Conservation (phyloP, 139 green algal genomes). For the Chlamydomonas applanata region DNA sequence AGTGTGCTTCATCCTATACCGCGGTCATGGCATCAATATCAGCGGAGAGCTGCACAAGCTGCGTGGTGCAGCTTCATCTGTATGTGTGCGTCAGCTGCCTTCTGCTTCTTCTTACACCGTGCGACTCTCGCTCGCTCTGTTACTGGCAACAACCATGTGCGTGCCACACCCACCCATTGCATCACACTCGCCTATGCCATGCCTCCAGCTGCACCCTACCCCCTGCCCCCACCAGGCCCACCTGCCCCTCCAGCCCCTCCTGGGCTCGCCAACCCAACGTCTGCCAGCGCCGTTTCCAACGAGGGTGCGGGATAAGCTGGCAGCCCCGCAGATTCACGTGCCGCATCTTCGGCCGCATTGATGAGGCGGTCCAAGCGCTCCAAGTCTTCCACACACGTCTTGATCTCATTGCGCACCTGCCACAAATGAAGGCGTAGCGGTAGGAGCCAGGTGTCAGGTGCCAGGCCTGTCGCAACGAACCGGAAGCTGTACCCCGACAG, state of each 20-base stretch:
- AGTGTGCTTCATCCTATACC: too few species aligned
- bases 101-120: too few species aligned
- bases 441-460: neutral
- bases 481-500: neutral
- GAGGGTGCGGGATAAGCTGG: neutral
- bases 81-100: too few species aligned
- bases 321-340: neutral
- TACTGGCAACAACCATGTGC: too few species aligned
- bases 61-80: too few species aligned
- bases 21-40: too few species aligned
- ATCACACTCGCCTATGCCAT: too few species aligned
- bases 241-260: too few species aligned
- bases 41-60: too few species aligned
- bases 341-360: too few species aligned
- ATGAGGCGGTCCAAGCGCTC: neutral
- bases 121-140: too few species aligned
- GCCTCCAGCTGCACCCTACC: neutral
- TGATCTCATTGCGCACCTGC: slow-evolving; percentile 2
- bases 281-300: neutral
- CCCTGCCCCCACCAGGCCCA: neutral
- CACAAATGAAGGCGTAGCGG: neutral
- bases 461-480: neutral
- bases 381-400: slow-evolving; percentile 2
- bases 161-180: too few species aligned
- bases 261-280: neutral